Evolutionary conservation across 2,329 filamentous ascomycete genomes (phyloP).

Genomic region (Ascochyta clinopodiicola): DNA sequence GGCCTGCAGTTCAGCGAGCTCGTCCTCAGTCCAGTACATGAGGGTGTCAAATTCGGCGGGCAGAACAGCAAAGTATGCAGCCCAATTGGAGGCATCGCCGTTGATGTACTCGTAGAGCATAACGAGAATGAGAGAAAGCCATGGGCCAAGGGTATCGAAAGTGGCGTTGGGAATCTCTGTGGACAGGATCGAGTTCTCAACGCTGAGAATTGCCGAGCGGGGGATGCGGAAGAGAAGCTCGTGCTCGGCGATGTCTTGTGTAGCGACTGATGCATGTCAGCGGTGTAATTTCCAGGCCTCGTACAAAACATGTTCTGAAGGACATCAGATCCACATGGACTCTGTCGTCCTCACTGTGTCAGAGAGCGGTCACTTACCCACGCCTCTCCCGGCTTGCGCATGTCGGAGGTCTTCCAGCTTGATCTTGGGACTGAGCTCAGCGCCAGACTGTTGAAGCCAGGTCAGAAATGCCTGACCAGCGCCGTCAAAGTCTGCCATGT

Average conservation of each 20-base stretch:
- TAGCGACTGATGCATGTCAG: slow-evolving; percentile 65
- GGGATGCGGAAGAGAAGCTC: slow-evolving; percentile 84
- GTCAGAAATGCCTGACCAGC: slow-evolving; percentile 60
- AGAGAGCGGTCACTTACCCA: slow-evolving; percentile 58
- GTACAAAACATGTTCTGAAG: not conserved
- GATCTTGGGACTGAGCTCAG: slow-evolving; percentile 65
- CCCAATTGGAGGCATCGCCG: slow-evolving; percentile 71
- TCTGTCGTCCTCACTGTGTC: not conserved
- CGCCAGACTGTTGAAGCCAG: slow-evolving; percentile 63
- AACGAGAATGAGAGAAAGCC: slow-evolving; percentile 71
- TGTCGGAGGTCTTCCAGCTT: slow-evolving; percentile 63
- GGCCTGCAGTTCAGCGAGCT: slow-evolving; percentile 76
- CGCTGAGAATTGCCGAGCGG: slow-evolving; percentile 71
- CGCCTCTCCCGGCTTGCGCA: slow-evolving; percentile 65
- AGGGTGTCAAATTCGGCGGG: slow-evolving; percentile 77
- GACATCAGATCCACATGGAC: not conserved
- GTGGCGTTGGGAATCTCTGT: slow-evolving; percentile 54
- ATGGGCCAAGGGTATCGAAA: slow-evolving; percentile 52
- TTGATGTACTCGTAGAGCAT: slow-evolving; percentile 78
- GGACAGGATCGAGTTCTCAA: slow-evolving; percentile 73
- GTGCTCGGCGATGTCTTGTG: slow-evolving; percentile 71
- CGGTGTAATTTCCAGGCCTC: not conserved
- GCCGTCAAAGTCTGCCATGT: slow-evolving; percentile 47
- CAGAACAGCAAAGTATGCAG: slow-evolving; percentile 77
- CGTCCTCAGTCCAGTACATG: slow-evolving; percentile 83